These are phyloP conservation scores for Linnemannia schmuckeri DNA, from an alignment of 192 early-diverging fungal species.

Conservation along the genomic window DNA sequence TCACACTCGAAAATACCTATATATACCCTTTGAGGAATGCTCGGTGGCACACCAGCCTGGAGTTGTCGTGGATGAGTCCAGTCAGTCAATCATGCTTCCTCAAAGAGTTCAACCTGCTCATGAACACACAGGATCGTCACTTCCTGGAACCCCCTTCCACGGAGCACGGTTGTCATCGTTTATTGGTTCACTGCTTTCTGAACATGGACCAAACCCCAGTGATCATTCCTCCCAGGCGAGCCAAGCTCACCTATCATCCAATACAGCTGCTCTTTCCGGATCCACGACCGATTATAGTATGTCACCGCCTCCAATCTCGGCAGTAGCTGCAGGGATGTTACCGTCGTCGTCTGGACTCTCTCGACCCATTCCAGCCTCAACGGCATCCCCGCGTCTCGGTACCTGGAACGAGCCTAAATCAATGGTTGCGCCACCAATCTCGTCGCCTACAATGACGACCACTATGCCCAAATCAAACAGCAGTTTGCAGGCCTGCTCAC, in stretches of 20 bases:
- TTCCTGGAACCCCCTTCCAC: background rate
- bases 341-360: background rate
- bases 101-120: conserved; percentile 24
- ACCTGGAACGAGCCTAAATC: conserved; percentile 41
- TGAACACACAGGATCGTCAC: background rate
- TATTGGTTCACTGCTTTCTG: background rate
- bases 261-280: background rate
- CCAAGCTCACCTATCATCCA: background rate
- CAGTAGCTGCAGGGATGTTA: conserved; percentile 27
- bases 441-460: conserved; percentile 31
- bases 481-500: conserved; percentile 14
- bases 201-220: background rate
- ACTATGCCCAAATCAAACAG: conserved; percentile 21
- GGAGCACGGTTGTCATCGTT: conserved; percentile 10
- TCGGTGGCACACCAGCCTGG: conserved; percentile 28
- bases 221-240: background rate
- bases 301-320: conserved; percentile 25
- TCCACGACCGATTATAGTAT: background rate
- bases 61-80: conserved; percentile 33
- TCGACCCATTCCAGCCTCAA: background rate
- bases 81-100: conserved; percentile 34
- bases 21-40: conserved; percentile 64
- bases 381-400: conserved; percentile 12
- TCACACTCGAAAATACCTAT: conserved; percentile 62
- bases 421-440: conserved; percentile 25